Evolutionary conservation across 2,329 filamentous ascomycete genomes (phyloP), one percentile per base, ranked within the genome.

Genomic region (Penicillium griseofulvum): DNA sequence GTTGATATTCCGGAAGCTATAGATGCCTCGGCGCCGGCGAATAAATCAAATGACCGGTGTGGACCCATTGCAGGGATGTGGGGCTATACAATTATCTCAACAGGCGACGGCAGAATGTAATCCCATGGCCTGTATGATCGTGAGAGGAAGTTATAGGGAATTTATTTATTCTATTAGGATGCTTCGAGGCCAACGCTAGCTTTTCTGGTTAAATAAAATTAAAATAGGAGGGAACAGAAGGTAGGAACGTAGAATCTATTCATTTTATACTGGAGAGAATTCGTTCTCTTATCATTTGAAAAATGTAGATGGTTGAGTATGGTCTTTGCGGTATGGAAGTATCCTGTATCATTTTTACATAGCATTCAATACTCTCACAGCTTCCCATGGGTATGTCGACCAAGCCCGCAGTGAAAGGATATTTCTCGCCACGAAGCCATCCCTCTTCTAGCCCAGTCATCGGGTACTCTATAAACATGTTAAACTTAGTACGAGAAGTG

Each of bases 31-130:
- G 46, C 26, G 8, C 46, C 36, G 46, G 46, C 14, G n/a, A 17
- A 24, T 49, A 29, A 49, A 49, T 49, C 22, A 50, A 50, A 8
- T 42, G 19, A 2, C 48, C 48, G 48, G 47, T n/a, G 48, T 50
- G 48, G 48, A 34, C 8, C 14, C 9, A 2, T 5, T 8, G 28
- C 26, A 41, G 19, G 19, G 38, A 41, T 29, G 36, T 3, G 14
- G 39, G 34, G 36, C 39, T 5, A n/a, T 26, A 28, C 9, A 28
- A 28, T 17, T 26, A 28, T 43, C 12, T 17, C 3, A 7, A 22
- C 14, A 41, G 16, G 5, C 17, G n/a, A n/a, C 16, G 41, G 41
- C 16, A 29, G n/a, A 43, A 19, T 29, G n/a, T 29, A 14, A 43
- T 29, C 2, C 39, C 37, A 22, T 39, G 17, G 37, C 4, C 6